Evolutionary conservation across 1,284 basidiomycete species (phyloP).

Genomic region (Trametes versicolor): DNA sequence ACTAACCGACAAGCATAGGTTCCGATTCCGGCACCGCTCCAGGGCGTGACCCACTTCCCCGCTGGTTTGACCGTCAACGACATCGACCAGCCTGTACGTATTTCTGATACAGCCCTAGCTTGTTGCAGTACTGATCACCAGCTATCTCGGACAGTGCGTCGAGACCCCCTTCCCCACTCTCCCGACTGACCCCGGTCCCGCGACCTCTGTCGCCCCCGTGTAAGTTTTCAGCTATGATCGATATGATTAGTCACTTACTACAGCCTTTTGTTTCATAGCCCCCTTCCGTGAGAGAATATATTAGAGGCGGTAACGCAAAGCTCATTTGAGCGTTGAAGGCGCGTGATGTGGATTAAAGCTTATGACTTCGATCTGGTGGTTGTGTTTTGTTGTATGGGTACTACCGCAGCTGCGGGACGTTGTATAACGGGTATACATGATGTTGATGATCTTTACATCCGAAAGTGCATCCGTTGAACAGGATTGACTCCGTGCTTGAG

Average conservation of each 20-base stretch:
- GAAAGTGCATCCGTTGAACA: too few species aligned
- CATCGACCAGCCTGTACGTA: slow-evolving; percentile 40
- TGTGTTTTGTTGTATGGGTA: neutral
- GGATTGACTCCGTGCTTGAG: too few species aligned
- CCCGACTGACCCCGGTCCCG: slow-evolving; percentile 44
- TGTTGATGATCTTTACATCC: neutral
- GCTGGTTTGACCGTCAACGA: slow-evolving; percentile 38
- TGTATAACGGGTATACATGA: neutral
- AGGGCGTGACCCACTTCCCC: slow-evolving; percentile 37
- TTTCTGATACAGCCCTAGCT: too few species aligned
- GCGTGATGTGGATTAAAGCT: neutral
- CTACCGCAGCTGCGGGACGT: neutral
- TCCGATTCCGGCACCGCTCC: slow-evolving; percentile 33
- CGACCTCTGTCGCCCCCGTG: slow-evolving; percentile 43
- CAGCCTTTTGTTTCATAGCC: neutral
- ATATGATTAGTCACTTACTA: neutral
- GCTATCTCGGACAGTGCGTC: slow-evolving; percentile 4
- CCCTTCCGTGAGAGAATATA: slow-evolving; percentile 8
- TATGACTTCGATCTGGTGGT: neutral
- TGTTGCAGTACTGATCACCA: neutral
- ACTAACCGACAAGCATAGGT: slow-evolving; percentile 19
- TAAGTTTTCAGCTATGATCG: slow-evolving; percentile 27
- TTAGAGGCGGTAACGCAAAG: neutral
- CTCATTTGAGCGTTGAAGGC: neutral
- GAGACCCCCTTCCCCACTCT: slow-evolving; percentile 44